These are phyloP conservation scores for Fraxinus angustifolia DNA, from an alignment of 305 asterid genomes.

Conservation along the genomic window DNA sequence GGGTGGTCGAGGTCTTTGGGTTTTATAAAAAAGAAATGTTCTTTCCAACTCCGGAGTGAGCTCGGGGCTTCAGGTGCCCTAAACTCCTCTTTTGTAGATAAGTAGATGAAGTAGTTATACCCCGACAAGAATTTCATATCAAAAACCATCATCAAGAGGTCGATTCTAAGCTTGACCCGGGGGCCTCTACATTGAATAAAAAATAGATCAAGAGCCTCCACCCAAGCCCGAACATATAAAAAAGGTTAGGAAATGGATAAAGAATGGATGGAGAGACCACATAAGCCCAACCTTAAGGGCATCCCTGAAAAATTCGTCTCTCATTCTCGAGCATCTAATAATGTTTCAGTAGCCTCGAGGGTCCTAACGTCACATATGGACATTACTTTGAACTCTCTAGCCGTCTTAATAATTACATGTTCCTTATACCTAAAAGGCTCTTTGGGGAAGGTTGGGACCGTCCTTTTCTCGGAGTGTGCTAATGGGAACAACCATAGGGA, in stretches of 20 bases:
- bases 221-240: neutral
- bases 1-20: neutral
- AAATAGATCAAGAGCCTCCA: neutral
- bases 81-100: neutral
- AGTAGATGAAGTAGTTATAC: neutral
- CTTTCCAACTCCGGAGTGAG: neutral
- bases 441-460: too few species aligned
- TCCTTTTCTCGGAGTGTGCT: neutral
- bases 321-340: neutral
- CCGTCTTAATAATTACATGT: neutral
- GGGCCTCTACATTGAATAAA: neutral
- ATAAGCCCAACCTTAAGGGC: neutral
- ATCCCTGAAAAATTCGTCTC: neutral
- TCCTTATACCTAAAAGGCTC: neutral
- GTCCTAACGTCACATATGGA: neutral
- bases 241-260: too few species aligned
- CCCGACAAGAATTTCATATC: neutral
- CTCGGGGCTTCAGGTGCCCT: neutral
- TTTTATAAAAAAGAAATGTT: too few species aligned
- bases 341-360: neutral
- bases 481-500: neutral
- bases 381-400: neutral
- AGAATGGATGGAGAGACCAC: neutral
- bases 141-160: neutral
- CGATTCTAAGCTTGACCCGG: neutral